Conservation (phyloP, 106 monocot species). For the Dendrobium huoshanense region DNA sequence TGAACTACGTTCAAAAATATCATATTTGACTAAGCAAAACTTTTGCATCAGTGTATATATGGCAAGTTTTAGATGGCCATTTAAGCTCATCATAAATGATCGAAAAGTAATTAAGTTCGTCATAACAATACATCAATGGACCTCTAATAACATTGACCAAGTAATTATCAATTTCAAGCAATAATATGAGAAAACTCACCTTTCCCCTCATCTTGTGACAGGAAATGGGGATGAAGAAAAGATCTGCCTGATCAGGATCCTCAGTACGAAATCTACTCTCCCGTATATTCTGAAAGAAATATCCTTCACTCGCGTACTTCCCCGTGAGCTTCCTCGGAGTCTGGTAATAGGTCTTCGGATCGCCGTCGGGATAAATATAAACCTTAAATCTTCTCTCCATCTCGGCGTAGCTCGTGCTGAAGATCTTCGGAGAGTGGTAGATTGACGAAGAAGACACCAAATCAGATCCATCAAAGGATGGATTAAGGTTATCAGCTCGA, state of each 20-base stretch:
- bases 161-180: background rate
- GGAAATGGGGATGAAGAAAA: constrained; percentile 92
- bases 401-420: constrained; percentile 50
- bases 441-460: constrained; percentile 21
- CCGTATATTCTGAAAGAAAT: constrained; percentile 94
- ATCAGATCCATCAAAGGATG: background rate
- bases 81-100: background rate
- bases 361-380: constrained; percentile 85
- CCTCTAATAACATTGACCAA: background rate
- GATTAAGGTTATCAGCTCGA: too few relatives aligned
- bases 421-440: constrained; percentile 72
- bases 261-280: constrained; percentile 76
- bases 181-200: constrained; percentile 22
- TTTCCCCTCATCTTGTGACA: constrained; percentile 96
- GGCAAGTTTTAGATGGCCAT: too few relatives aligned
- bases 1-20: too few relatives aligned
- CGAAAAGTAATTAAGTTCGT: background rate
- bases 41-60: too few relatives aligned
- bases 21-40: too few relatives aligned
- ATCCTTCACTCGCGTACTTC: constrained; percentile 95
- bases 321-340: constrained; percentile 95
- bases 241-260: constrained; percentile 71
- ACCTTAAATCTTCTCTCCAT: constrained; percentile 83
- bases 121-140: background rate
- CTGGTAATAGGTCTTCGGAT: constrained; percentile 86